Evolutionary conservation across 1,284 basidiomycete species (phyloP), one percentile per base, ranked within the genome.

Genomic region (Phellopilus nigrolimitatus): DNA sequence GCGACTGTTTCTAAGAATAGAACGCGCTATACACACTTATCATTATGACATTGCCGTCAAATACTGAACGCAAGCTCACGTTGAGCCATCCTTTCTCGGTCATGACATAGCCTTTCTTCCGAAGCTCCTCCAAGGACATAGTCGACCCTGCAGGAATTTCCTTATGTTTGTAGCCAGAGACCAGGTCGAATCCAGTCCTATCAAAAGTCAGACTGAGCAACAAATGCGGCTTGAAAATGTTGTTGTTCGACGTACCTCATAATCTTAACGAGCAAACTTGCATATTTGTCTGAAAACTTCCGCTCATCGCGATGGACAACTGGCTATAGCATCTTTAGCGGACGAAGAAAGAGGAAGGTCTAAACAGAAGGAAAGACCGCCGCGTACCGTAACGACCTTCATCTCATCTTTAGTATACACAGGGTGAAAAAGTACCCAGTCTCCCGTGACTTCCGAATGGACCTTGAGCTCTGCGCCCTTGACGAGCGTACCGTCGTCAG

Each of bases 1-100:
- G 95, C 95, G 47, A 97, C 82, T 47, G 80, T 86, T 70, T 97
- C 94, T 38, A 97, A 75, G 69, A 97, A 89, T 40, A 97, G 71
- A 57, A 95, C 88, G 21, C 93, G 79, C 79, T 87, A 60, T 31
- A 39, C n/a, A 42, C 12, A 53, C 13, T 28, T 15, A 37, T 45
- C 13, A 51, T 28, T 10, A 30, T 37, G 7, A 43, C n/a, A 36
- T n/a, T n/a, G n/a, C n/a, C n/a, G n/a, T n/a, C n/a, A 38, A 33
- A 21, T 33, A 34, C 28, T 39, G 15, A 19, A 48, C 31, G 22
- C 3, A 13, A 21, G 65, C 78, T 58, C 62, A 84, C 83, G 56
- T 74, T 74, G 43, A 97, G 68, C 94, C 93, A 97, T 43, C 79
- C 80, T 15, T 78, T 69, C 53, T 88, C 83, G 48, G 79, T 75